phyloP scores from a whole-genome alignment of 176 grass and related monocot genomes.

The Oryza brachyantha region DNA sequence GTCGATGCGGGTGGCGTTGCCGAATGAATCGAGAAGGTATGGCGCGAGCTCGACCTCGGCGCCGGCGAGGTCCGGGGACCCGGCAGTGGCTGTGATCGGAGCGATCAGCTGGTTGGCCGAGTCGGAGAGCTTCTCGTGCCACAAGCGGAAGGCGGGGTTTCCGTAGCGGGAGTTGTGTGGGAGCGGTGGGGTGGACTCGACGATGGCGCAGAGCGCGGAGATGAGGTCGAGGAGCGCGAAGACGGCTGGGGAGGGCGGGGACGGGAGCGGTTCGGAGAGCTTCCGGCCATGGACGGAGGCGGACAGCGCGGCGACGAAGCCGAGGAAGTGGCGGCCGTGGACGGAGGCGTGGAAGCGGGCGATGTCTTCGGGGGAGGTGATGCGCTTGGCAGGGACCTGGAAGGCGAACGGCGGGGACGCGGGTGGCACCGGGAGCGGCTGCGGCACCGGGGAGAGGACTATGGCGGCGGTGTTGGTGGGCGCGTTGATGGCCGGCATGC shows the following conservation, averaged over 20 bases:
- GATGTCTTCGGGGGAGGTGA: slow-evolving; percentile 61
- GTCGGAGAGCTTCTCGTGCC: slow-evolving; percentile 65
- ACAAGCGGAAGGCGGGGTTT: slow-evolving; percentile 81
- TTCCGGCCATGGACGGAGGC: slow-evolving; percentile 67
- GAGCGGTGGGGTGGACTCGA: slow-evolving; percentile 59
- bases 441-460: slow-evolving; percentile 71
- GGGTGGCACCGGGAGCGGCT: slow-evolving; percentile 51
- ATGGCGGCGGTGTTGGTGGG: slow-evolving; percentile 76
- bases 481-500: slow-evolving; percentile 74
- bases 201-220: slow-evolving; percentile 45
- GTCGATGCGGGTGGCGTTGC: slow-evolving; percentile 78
- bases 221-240: slow-evolving; percentile 55
- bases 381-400: slow-evolving; percentile 54
- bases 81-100: slow-evolving; percentile 38
- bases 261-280: slow-evolving; percentile 65
- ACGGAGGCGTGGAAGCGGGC: slow-evolving; percentile 57
- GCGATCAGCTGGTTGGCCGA: slow-evolving; percentile 44
- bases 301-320: slow-evolving; percentile 79
- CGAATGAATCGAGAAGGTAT: slow-evolving; percentile 91
- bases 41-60: slow-evolving; percentile 69
- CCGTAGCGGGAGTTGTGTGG: slow-evolving; percentile 77
- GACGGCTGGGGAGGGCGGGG: slow-evolving; percentile 48
- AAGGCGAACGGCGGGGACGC: slow-evolving; percentile 55
- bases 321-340: slow-evolving; percentile 72
- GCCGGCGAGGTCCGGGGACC: slow-evolving; percentile 32